phyloP scores from a whole-genome alignment of 495 filamentous ascomycete species.

The Penicillium robsamsonii region DNA sequence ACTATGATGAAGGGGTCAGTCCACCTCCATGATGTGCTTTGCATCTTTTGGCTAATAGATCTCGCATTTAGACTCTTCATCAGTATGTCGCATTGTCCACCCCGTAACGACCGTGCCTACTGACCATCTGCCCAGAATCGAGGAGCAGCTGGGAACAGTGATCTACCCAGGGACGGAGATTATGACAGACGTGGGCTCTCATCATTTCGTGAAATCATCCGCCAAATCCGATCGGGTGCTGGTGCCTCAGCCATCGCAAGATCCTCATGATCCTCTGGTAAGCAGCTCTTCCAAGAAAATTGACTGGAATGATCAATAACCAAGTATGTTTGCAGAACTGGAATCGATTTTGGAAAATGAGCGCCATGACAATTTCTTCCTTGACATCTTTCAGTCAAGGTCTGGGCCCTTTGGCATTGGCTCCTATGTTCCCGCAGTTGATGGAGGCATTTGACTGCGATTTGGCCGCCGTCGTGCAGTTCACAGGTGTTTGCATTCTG shows the following conservation, averaged over 20 bases:
- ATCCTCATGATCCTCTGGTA: conserved; percentile 47
- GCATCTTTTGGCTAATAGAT: conserved; percentile 3
- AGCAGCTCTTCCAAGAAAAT: background rate
- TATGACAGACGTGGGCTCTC: conserved; percentile 57
- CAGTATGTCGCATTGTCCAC: conserved; percentile 19
- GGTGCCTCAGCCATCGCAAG: conserved; percentile 53
- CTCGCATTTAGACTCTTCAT: conserved; percentile 24
- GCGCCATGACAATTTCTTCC: conserved; percentile 45
- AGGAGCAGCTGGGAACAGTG: conserved; percentile 51
- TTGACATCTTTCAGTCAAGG: conserved; percentile 56
- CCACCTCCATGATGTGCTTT: background rate
- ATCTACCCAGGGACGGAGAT: conserved; percentile 63
- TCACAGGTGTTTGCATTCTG: conserved; percentile 60
- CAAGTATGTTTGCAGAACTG: conserved; percentile 33
- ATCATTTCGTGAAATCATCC: conserved; percentile 59
- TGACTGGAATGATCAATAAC: background rate
- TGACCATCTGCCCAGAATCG: conserved; percentile 25
- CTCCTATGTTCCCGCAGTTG: conserved; percentile 57
- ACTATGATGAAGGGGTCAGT: conserved; percentile 38
- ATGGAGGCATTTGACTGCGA: conserved; percentile 56
- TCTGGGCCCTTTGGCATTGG: conserved; percentile 56
- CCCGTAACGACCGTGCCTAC: background rate
- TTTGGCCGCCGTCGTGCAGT: conserved; percentile 46
- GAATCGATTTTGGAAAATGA: conserved; percentile 42
- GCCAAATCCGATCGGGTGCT: conserved; percentile 42